Evolutionary conservation across 208 protist species (phyloP).

Genomic region (Trypanosoma melophagium): DNA sequence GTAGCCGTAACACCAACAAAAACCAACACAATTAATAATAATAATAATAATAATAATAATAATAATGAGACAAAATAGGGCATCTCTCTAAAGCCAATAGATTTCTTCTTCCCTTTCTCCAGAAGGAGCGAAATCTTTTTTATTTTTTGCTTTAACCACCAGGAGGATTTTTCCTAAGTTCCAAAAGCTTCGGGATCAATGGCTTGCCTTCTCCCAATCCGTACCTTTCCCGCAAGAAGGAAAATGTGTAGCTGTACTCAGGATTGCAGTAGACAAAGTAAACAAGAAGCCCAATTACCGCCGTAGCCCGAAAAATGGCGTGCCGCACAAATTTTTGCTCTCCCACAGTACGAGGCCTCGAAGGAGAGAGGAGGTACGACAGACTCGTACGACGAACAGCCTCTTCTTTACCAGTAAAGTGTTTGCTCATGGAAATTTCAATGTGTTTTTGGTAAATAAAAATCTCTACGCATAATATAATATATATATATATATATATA

Average conservation of each 20-base stretch:
- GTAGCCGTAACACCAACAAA: neutral
- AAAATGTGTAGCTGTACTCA: conserved; percentile 72
- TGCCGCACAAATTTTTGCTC: conserved; percentile 66
- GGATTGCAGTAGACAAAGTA: conserved; percentile 92
- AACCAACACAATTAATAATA: conserved; percentile 7
- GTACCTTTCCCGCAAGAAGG: conserved; percentile 39
- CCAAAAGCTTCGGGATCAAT: conserved; percentile 67
- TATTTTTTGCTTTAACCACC: neutral
- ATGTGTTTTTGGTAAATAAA: neutral
- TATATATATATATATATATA: conserved; percentile 7
- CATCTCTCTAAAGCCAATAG: no score
- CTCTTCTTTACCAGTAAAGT: conserved; percentile 49
- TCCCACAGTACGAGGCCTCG: conserved; percentile 32
- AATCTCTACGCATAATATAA: neutral
- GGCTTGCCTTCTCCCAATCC: conserved; percentile 36
- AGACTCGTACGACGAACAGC: conserved; percentile 41
- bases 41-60: conserved; percentile 17
- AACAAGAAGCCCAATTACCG: conserved; percentile 35
- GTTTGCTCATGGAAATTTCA: conserved; percentile 47
- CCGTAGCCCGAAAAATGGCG: conserved; percentile 40
- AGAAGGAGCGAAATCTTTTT: neutral
- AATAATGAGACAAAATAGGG: no score
- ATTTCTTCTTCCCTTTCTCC: neutral
- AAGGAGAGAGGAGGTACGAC: conserved; percentile 58
- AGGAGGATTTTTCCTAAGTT: conserved; percentile 29